phyloP scores from a whole-genome alignment of 2,329 filamentous ascomycete genomes.

The Fusarium acutatum region DNA sequence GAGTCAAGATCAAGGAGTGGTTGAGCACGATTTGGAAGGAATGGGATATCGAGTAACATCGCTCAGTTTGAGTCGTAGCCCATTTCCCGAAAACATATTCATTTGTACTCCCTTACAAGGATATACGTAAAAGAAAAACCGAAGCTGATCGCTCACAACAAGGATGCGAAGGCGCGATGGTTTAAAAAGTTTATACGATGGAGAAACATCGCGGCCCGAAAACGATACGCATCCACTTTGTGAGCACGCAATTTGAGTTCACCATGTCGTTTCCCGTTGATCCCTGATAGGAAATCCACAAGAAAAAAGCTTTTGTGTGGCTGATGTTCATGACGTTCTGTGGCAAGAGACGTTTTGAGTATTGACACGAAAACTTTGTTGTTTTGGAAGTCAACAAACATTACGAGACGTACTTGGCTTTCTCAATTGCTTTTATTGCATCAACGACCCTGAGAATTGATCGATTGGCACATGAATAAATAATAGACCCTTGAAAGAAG shows the following conservation, averaged over 20 bases:
- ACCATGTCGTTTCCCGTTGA: neutral
- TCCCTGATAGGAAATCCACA: neutral
- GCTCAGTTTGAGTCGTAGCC: neutral
- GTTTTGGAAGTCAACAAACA: neutral
- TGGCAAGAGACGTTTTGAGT: neutral
- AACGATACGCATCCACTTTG: neutral
- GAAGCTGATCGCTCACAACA: neutral
- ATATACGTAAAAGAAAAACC: constrained; percentile 1
- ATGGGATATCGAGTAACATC: neutral
- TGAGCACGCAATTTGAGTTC: constrained; percentile 25
- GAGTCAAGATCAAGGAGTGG: neutral
- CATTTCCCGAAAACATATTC: neutral
- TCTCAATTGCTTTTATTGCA: too few species aligned
- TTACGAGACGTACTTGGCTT: neutral
- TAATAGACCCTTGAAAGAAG: neutral
- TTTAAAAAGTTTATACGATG: constrained; percentile 23
- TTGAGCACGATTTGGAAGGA: neutral
- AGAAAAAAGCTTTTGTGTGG: neutral
- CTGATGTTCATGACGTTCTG: neutral
- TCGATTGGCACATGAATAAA: too few species aligned
- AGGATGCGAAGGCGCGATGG: constrained; percentile 20
- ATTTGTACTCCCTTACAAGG: too few species aligned
- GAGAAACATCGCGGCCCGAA: constrained; percentile 8
- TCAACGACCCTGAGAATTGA: neutral
- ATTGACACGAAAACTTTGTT: neutral